These are phyloP conservation scores for Huntiella omanensis DNA, from an alignment of 2,329 filamentous ascomycete species.

Conservation along the genomic window DNA sequence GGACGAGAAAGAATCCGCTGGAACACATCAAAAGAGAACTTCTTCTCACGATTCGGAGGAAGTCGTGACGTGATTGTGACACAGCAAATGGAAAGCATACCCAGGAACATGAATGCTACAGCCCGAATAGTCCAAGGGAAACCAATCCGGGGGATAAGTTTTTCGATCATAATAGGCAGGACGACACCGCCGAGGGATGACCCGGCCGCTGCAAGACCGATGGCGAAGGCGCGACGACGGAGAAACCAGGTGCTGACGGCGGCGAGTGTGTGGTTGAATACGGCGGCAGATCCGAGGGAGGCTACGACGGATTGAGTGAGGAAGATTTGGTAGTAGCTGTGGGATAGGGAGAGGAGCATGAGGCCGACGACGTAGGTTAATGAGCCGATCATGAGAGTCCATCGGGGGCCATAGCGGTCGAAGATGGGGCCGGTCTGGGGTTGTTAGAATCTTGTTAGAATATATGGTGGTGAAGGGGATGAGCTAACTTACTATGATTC, in stretches of 20 bases:
- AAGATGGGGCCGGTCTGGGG: constrained; percentile 36
- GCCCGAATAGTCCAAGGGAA: constrained; percentile 31
- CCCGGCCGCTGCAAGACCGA: constrained; percentile 34
- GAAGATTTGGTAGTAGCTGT: constrained; percentile 26
- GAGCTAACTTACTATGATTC: constrained; percentile 21
- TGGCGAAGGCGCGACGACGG: constrained; percentile 30
- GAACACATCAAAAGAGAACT: constrained; percentile 29
- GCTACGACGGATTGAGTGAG: constrained; percentile 24
- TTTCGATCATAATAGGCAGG: constrained; percentile 41
- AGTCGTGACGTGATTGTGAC: constrained; percentile 23
- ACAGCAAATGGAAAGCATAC: constrained; percentile 19
- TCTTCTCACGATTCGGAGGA: constrained; percentile 24
- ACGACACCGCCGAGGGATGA: constrained; percentile 35
- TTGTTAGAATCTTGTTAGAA: constrained; percentile 6
- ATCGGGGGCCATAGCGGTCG: constrained; percentile 44
- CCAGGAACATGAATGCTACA: constrained; percentile 27
- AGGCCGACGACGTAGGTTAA: constrained; percentile 41
- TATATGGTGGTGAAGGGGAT: background rate
- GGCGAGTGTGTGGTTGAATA: constrained; percentile 25
- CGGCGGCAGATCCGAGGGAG: constrained; percentile 23
- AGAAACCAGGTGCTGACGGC: constrained; percentile 32
- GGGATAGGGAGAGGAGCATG: constrained; percentile 42
- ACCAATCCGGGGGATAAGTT: constrained; percentile 28
- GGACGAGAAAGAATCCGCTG: constrained; percentile 26
- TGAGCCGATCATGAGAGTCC: constrained; percentile 33